phyloP scores from a whole-genome alignment of 1,284 basidiomycete species.

The Ustilago hordei region DNA sequence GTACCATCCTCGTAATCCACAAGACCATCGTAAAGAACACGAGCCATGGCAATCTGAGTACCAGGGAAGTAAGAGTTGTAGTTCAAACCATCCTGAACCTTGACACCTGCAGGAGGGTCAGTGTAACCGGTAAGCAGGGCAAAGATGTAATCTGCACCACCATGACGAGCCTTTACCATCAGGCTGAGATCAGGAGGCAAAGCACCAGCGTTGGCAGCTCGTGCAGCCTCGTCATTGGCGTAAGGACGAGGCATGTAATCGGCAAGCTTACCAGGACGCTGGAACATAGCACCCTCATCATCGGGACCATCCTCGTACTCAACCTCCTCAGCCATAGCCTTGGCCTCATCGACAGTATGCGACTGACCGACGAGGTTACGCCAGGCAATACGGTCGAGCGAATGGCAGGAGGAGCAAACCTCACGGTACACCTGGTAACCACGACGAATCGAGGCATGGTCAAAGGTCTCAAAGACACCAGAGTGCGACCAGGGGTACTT shows the following conservation, averaged over 20 bases:
- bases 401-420: slow-evolving; percentile 98
- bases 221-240: slow-evolving; percentile 97
- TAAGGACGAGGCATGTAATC: slow-evolving; percentile 97
- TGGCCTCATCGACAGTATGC: slow-evolving; percentile 91
- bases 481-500: slow-evolving; percentile 91
- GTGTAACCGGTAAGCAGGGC: slow-evolving; percentile 96
- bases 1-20: slow-evolving; percentile 76
- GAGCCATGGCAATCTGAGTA: slow-evolving; percentile 94
- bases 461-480: slow-evolving; percentile 88
- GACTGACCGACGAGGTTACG: slow-evolving; percentile 98
- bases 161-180: slow-evolving; percentile 98
- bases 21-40: slow-evolving; percentile 87
- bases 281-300: slow-evolving; percentile 96
- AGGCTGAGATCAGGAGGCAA: slow-evolving; percentile 96
- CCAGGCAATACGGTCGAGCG: slow-evolving; percentile 99
- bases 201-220: slow-evolving; percentile 92
- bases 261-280: slow-evolving; percentile 94
- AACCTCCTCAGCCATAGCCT: slow-evolving; percentile 87
- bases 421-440: slow-evolving; percentile 99
- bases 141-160: slow-evolving; percentile 96
- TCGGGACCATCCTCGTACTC: slow-evolving; percentile 98
- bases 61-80: slow-evolving; percentile 71
- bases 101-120: slow-evolving; percentile 95
- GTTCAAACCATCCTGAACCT: slow-evolving; percentile 79
- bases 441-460: slow-evolving; percentile 94